Conservation (phyloP, 176 grass and related monocot species). For the Hsuehochloa calcarea region DNA sequence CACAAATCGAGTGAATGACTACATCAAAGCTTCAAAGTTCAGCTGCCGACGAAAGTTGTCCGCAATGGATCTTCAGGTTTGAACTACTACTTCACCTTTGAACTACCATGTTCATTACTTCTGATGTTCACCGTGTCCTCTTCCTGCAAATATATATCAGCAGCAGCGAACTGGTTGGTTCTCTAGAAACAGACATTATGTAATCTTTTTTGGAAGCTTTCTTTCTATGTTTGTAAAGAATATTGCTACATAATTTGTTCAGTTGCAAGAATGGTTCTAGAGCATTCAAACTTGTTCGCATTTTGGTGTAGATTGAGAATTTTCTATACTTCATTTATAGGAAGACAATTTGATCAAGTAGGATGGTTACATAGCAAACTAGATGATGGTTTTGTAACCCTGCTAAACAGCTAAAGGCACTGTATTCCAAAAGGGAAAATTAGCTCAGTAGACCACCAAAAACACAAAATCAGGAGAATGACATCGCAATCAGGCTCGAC, state of each 20-base stretch:
- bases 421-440: background rate
- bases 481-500: background rate
- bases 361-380: background rate
- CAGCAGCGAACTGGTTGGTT: background rate
- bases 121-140: background rate
- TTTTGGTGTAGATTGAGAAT: background rate
- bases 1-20: background rate
- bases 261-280: background rate
- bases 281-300: background rate
- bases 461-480: background rate
- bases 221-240: background rate
- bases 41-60: background rate
- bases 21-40: background rate
- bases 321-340: background rate
- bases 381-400: background rate
- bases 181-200: background rate
- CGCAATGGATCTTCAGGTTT: constrained; percentile 5
- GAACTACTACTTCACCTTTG: constrained; percentile 17
- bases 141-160: constrained; percentile 24
- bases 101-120: constrained; percentile 17
- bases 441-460: background rate
- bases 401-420: background rate
- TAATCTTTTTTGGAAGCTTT: background rate
- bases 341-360: constrained; percentile 2
- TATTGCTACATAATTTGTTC: background rate